Evolutionary conservation across 306 rosid genomes (phyloP), one percentile per base, ranked within the genome.

Genomic region (Astragalus membranaceus): DNA sequence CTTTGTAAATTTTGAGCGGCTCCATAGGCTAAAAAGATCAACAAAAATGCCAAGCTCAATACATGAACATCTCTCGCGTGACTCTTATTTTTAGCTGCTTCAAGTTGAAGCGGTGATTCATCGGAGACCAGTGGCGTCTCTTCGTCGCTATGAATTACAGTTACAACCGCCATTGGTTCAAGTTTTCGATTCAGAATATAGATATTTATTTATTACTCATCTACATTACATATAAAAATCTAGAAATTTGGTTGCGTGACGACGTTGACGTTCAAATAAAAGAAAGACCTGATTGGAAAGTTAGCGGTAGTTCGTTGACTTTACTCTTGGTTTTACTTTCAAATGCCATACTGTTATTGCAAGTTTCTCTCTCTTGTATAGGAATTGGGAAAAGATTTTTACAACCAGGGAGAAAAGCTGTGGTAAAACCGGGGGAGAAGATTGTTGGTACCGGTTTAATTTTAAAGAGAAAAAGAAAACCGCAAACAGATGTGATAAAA

Each of bases 1-100:
- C 89, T 94, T 85, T 94, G 90, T 14, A 94, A 72, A 67, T 94
- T 94, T 80, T 90, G 98, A 4, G 89, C 98, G 5, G 98, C 98
- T 5, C 98, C 98, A 42, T 85, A 94, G 29, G 98, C 95, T 3
- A 90, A 85, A 55, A 94, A 94, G 49, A 94, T 78, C 74, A 85
- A 78, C 26, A 94, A 81, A 66, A 90, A 94, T 8, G 96, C 88
- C 11, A 72, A 67, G 77, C 97, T 87, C 55, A 94, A 49, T 43
- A 88, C 66, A 44, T 88, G 90, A 79, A 94, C 82, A 68, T 94
- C 96, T 73, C 79, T 80, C 6, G 87, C 32, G 64, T 78, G 86
- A 75, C 36, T 76, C 11, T 39, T 39, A 39, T 35, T 26, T 42
- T 57, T 72, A 0, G 72, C 65, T 4, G 57, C 26, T 53, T 64